Conservation (phyloP, 306 rosid species). For the Arachis hypogaea region DNA sequence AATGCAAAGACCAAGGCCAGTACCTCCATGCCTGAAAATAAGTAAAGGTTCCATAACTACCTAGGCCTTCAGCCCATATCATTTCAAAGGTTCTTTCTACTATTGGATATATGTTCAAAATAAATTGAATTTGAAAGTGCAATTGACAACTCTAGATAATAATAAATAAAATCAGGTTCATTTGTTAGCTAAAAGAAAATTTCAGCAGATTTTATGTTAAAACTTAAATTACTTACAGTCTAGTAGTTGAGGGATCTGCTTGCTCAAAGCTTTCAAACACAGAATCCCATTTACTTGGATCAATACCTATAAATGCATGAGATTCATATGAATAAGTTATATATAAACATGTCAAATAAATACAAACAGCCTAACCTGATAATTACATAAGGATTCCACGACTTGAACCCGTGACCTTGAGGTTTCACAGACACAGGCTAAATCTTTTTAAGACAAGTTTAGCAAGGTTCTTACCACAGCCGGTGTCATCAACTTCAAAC, state of each 20-base stretch:
- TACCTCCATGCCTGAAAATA: conserved; percentile 92
- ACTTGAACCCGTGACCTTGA: no score
- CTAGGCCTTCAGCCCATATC: conserved; percentile 16
- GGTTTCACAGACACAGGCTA: not conserved
- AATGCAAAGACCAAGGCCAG: conserved; percentile 98
- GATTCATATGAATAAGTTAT: conserved; percentile 21
- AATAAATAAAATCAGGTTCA: conserved; percentile 1
- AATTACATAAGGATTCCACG: no score
- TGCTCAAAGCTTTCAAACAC: conserved; percentile 99
- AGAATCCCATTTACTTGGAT: conserved; percentile 93
- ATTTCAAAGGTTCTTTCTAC: conserved; percentile 20
- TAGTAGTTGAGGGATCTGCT: conserved; percentile 96
- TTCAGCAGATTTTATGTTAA: not conserved
- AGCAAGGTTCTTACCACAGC: conserved; percentile 69
- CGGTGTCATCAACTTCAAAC: conserved; percentile 98
- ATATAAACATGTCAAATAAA: not conserved
- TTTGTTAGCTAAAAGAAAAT: not conserved
- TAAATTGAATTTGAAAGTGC: not conserved
- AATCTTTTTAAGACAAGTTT: conserved; percentile 23
- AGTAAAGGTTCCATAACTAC: conserved; percentile 18
- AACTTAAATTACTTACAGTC: conserved; percentile 68
- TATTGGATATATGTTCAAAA: conserved; percentile 11
- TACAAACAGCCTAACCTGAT: not conserved
- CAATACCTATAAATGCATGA: conserved; percentile 66
- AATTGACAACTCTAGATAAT: conserved; percentile 6